Evolutionary conservation across 495 filamentous ascomycete species (phyloP).

Genomic region (Penicillium soppii): DNA sequence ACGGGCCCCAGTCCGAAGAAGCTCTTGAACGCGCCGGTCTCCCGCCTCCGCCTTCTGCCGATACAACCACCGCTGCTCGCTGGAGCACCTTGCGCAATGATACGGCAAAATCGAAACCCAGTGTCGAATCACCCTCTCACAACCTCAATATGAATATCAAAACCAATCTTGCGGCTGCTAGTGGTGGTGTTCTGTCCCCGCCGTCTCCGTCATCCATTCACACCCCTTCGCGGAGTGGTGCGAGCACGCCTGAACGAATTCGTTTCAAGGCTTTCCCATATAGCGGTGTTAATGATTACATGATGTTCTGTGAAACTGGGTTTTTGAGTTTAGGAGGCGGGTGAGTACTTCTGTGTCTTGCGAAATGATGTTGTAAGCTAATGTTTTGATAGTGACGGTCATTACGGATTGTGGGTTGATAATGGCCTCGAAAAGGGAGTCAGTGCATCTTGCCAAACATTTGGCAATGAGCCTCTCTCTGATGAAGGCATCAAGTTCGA

Average conservation of each 20-base stretch:
- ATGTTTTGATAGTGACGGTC: slow-evolving; percentile 63
- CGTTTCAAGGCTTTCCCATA: slow-evolving; percentile 98
- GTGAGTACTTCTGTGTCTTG: slow-evolving; percentile 35
- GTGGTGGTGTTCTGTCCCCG: slow-evolving; percentile 27
- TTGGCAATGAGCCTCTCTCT: slow-evolving; percentile 93
- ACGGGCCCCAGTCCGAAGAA: slow-evolving; percentile 34
- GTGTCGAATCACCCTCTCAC: slow-evolving; percentile 17
- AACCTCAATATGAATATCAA: slow-evolving; percentile 31
- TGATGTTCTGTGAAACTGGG: slow-evolving; percentile 87
- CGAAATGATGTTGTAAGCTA: slow-evolving; percentile 1
- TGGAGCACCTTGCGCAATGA: slow-evolving; percentile 62
- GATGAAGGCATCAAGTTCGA: slow-evolving; percentile 94
- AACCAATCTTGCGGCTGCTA: slow-evolving; percentile 28
- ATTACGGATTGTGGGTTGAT: slow-evolving; percentile 92
- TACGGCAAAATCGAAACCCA: slow-evolving; percentile 21
- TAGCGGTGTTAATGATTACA: slow-evolving; percentile 92
- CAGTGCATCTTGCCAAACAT: slow-evolving; percentile 78
- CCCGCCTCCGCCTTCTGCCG: slow-evolving; percentile 72
- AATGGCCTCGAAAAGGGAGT: slow-evolving; percentile 83
- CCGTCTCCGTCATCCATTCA: slow-evolving; percentile 27
- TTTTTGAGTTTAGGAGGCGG: slow-evolving; percentile 85
- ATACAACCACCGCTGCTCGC: slow-evolving; percentile 68
- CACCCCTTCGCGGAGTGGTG: slow-evolving; percentile 30
- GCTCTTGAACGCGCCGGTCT: slow-evolving; percentile 41
- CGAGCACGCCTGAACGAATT: slow-evolving; percentile 61